A percentile compares a stretch with the other conserved stretches of the same genome.
phyloP scores from a whole-genome alignment of 2,329 filamentous ascomycete genomes.

The Alternaria triticina region DNA sequence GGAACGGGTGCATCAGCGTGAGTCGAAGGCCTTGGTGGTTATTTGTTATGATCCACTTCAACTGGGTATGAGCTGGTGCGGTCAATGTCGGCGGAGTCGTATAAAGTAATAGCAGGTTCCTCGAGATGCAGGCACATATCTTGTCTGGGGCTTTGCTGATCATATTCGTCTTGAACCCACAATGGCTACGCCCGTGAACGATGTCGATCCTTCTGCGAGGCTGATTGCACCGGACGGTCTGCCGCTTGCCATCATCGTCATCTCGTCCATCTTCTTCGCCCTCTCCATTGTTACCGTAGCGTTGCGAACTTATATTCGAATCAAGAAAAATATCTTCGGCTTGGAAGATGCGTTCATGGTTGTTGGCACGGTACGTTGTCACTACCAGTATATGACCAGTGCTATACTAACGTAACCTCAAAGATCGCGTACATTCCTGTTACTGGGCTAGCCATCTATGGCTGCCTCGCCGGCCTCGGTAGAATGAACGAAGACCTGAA shows the following conservation, averaged over 20 bases:
- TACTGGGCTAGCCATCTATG: neutral
- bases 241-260: slow-evolving; percentile 24
- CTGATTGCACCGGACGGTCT: slow-evolving; percentile 21
- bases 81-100: neutral
- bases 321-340: slow-evolving; percentile 22
- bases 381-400: no score
- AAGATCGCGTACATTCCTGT: neutral
- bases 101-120: neutral
- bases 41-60: neutral
- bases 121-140: neutral
- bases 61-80: neutral
- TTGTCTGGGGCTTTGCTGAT: neutral
- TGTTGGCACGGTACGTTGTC: slow-evolving; percentile 12
- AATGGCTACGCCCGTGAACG: neutral
- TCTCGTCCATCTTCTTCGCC: slow-evolving; percentile 20
- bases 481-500: slow-evolving; percentile 26
- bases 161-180: neutral
- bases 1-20: neutral
- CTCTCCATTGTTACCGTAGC: slow-evolving; percentile 23
- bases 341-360: slow-evolving; percentile 26
- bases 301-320: slow-evolving; percentile 23
- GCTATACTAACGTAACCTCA: neutral
- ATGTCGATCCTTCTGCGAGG: slow-evolving; percentile 18
- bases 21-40: neutral
- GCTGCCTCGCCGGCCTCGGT: slow-evolving; percentile 23